phyloP scores from a whole-genome alignment of 2,329 filamentous ascomycete genomes.

The Trichophyton benhamiae region DNA sequence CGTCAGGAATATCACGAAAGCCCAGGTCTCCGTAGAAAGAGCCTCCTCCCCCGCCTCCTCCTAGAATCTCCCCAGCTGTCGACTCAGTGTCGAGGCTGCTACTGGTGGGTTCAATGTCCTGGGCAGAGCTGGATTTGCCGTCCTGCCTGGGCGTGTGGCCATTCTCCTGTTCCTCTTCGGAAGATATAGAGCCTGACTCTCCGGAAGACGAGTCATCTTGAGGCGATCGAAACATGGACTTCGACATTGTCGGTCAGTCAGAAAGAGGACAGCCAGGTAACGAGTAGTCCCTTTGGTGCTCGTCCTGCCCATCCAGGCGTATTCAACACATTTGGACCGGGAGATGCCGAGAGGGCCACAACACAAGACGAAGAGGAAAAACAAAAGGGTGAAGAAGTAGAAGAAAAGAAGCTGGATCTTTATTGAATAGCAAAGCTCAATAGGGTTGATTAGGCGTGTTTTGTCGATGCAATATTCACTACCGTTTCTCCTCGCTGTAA shows the following conservation, averaged over 20 bases:
- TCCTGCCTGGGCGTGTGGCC: not conserved
- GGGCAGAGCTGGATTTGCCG: not conserved
- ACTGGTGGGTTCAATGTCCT: not conserved
- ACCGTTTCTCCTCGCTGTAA: not conserved
- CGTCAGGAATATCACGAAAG: slow-evolving; percentile 13
- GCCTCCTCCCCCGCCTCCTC: slow-evolving; percentile 5
- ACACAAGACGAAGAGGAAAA: not conserved
- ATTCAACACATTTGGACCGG: not conserved
- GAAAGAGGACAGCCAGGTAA: not conserved
- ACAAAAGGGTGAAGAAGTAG: not conserved
- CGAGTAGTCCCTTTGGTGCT: slow-evolving; percentile 3
- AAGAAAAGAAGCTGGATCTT: not conserved
- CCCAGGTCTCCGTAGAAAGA: slow-evolving; percentile 9
- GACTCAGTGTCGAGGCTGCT: not conserved
- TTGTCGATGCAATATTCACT: not conserved
- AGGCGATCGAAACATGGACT: slow-evolving; percentile 32
- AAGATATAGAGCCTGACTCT: not conserved
- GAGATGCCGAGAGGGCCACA: not conserved
- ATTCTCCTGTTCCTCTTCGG: not conserved
- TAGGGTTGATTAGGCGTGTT: not conserved
- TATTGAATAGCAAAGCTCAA: not conserved
- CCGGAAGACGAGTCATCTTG: slow-evolving; percentile 20
- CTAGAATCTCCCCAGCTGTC: not conserved
- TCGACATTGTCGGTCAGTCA: slow-evolving; percentile 10
- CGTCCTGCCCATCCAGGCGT: not conserved